Evolutionary conservation across 2,329 filamentous ascomycete genomes (phyloP).

Genomic region (Cadophora gregata): DNA sequence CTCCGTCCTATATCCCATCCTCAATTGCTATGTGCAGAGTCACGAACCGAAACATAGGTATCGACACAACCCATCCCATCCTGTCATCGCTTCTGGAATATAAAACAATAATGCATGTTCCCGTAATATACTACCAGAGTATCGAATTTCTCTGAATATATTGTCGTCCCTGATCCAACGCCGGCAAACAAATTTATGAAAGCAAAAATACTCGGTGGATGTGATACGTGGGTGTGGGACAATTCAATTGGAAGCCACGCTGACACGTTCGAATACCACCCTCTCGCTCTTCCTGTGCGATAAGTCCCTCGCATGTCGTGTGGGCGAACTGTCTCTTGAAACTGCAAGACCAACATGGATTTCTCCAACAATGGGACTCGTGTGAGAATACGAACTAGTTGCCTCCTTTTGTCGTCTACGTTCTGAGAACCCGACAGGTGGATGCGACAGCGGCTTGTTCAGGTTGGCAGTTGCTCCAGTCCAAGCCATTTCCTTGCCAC

Average conservation of each 20-base stretch:
- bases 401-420: slow-evolving; percentile 30
- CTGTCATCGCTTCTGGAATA: background rate
- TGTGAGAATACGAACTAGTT: background rate
- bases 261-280: slow-evolving; percentile 55
- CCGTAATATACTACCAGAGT: slow-evolving; percentile 28
- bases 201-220: background rate
- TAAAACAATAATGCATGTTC: slow-evolving; percentile 2
- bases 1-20: background rate
- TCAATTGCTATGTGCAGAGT: background rate
- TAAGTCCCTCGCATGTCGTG: slow-evolving; percentile 43
- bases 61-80: background rate
- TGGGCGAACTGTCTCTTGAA: slow-evolving; percentile 22
- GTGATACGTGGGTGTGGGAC: background rate
- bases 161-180: background rate
- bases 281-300: slow-evolving; percentile 58
- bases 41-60: background rate
- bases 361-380: slow-evolving; percentile 25
- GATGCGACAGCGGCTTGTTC: background rate
- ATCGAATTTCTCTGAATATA: slow-evolving; percentile 11
- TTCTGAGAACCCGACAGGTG: slow-evolving; percentile 45
- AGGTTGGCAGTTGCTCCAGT: slow-evolving; percentile 37
- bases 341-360: slow-evolving; percentile 40
- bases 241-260: slow-evolving; percentile 25
- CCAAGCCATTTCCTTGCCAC: slow-evolving; percentile 27
- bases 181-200: background rate